These are phyloP conservation scores for Astrothelium subdiscretum DNA, from an alignment of 495 filamentous ascomycete genomes.

Conservation along the genomic window DNA sequence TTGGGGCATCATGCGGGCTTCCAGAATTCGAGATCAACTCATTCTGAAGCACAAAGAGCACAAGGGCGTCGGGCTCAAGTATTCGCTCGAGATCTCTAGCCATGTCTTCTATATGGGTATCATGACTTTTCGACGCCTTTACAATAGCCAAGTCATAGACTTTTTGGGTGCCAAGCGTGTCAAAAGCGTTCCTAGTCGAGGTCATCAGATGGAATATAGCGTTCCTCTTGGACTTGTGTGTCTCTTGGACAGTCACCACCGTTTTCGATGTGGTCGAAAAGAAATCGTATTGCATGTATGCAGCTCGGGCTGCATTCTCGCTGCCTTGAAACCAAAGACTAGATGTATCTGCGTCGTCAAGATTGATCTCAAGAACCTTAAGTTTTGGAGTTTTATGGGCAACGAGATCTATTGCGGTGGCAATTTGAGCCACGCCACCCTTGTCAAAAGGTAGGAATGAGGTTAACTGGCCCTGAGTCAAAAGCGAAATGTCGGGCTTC, in stretches of 20 bases:
- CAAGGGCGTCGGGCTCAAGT: too few relatives aligned
- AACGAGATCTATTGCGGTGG: slow-evolving; percentile 17
- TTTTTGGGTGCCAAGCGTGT: background rate
- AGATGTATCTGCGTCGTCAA: background rate
- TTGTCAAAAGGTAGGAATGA: background rate
- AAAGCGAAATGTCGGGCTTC: slow-evolving; percentile 25
- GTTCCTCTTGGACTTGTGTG: background rate
- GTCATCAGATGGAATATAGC: background rate
- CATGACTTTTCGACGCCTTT: background rate
- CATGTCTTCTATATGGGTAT: background rate
- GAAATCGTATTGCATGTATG: background rate
- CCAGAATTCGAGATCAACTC: too few relatives aligned
- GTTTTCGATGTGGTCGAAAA: background rate
- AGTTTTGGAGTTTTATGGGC: slow-evolving; percentile 25
- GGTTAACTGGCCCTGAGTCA: slow-evolving; percentile 12
- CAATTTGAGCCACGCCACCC: background rate
- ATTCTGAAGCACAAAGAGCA: too few relatives aligned
- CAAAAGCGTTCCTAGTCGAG: background rate
- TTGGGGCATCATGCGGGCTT: too few relatives aligned
- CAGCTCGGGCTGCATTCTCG: background rate
- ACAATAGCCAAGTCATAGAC: background rate
- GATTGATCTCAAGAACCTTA: slow-evolving; percentile 22
- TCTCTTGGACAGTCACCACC: background rate
- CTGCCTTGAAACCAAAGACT: slow-evolving; percentile 2
- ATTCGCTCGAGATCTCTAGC: background rate